Evolutionary conservation across 176 grass and related monocot genomes (phyloP), one percentile per base, ranked within the genome.

Genomic region (Juncus effusus): DNA sequence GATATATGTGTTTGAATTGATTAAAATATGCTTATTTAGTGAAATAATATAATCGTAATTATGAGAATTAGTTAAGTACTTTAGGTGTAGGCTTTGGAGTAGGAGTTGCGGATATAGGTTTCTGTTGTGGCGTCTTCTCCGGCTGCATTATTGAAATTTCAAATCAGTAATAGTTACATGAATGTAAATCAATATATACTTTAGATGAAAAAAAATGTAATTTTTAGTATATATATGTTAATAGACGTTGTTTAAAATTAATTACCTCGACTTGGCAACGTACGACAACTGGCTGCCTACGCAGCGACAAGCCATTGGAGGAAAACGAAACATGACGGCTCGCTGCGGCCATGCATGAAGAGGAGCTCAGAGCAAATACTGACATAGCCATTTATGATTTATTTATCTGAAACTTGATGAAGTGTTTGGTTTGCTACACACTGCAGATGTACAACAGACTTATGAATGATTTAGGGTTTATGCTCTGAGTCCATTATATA

Each of bases 201-300:
- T 28, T 28, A 0, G 44, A 47, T 1, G 44, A 5, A 47, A 47
- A 47, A 6, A 5, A 47, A 47, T 1, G 1, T 9, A 69, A 54
- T 3, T 10, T 19, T 54, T 7, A 12, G 2, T 4, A 13, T 41
- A 5, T 12, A 54, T 4, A 45, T 5, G 4, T 56, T 5, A 42
- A 6, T 16, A 56, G 10, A 69, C 11, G 35, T 42, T 59, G 40
- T 56, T 35, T 4, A 45, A 4, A 38, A 72, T 15, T 42, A 72
- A 38, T 72, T 72, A 12, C 68, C 68, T 59, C 4, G 16, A 4
- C 16, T 59, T 72, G 68, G 8, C 68, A 72, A 42, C 38, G 68
- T 45, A 72, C 39, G 3, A 28, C 14, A 57, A 16, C 14, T 4
- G 16, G 2, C 3, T 13, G 13, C 14, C 54, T 16, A 13, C 54